Base-by-base conservation (phyloP, 768 basidiomycete genomes). In the Clathrus columnatus region DNA sequence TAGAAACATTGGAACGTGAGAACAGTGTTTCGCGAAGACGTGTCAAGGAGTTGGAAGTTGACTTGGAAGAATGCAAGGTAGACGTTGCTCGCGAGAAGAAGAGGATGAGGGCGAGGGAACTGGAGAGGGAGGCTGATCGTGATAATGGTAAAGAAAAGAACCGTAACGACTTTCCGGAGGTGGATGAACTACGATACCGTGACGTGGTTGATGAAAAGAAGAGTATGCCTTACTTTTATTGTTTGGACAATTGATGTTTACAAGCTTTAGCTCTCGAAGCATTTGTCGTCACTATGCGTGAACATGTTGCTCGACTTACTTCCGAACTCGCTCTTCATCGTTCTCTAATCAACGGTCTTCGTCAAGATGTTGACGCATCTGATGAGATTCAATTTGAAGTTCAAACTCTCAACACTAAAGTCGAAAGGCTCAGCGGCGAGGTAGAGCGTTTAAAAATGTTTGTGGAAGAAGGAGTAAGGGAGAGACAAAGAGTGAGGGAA, bases 161-260 rank as follows among this genome's bases (percentile, higher is more conserved):
- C 65, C 53, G 53, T 54, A 29, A 66, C 57, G 23, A 75, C 73
- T 42, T 72, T 72, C 8, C 43, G 75, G 24, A 65, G 71, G 21
- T 72, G 74, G 58, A 65, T 48, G 67, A 64, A 59, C 69, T 55
- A 48, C 72, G 84, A 50, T 91, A 92, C 61, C 76, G 77, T 55
- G 85, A 88, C 60, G 85, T 81, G 4, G 86, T 94, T 0, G 85
- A 89, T 58, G 91, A 93, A 67, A 93, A 93, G 67, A 89, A 89
- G 75, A 89, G 91, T 91, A 49, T 8, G 68, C 64, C 4, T 32
- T n/a, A 8, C n/a, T 29, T 46, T 36, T 27, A 36, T 16, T 14
- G 41, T 46, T 43, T 32, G 26, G 5, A 17, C 23, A 48, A 2
- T 30, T 57, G 43, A 26, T 56, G 55, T 64, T 51, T 62, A 53